Conservation (phyloP, 2,329 filamentous ascomycete genomes). For the Aspergillus candidus region DNA sequence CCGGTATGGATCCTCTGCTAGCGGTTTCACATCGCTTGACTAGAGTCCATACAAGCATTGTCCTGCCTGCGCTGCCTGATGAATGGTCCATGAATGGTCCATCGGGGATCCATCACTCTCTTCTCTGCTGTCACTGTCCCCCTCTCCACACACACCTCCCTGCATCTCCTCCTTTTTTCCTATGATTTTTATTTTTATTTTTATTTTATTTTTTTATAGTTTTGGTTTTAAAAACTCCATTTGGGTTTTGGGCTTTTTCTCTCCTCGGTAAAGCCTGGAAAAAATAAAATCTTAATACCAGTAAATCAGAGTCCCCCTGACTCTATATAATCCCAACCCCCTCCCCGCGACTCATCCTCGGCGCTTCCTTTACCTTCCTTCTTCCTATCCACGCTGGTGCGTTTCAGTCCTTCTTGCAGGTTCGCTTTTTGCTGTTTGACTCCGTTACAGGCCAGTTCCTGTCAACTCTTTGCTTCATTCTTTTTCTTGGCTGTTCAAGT, state of each 20-base stretch:
- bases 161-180: neutral
- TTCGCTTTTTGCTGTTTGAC: slow-evolving; percentile 21
- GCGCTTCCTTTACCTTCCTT: slow-evolving; percentile 8
- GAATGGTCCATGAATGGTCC: too few relatives aligned
- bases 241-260: too few relatives aligned
- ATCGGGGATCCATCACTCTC: too few relatives aligned
- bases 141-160: too few relatives aligned
- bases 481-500: slow-evolving; percentile 12
- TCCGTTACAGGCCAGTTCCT: slow-evolving; percentile 32
- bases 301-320: neutral
- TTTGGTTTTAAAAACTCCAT: neutral
- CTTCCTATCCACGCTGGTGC: slow-evolving; percentile 19
- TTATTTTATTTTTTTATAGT: too few relatives aligned
- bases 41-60: too few relatives aligned
- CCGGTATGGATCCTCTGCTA: too few relatives aligned
- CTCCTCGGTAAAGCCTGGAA: slow-evolving; percentile 13
- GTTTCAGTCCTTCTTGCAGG: slow-evolving; percentile 15
- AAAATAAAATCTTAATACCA: neutral
- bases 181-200: neutral
- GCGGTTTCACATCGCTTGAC: too few relatives aligned
- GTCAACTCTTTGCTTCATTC: slow-evolving; percentile 21
- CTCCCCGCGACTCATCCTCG: slow-evolving; percentile 12
- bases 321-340: slow-evolving; percentile 15
- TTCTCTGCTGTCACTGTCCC: too few relatives aligned
- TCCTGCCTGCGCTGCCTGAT: too few relatives aligned